Base-by-base conservation (phyloP, 352 stramenopile genomes). In the Phytophthora macrochlamydospora region DNA sequence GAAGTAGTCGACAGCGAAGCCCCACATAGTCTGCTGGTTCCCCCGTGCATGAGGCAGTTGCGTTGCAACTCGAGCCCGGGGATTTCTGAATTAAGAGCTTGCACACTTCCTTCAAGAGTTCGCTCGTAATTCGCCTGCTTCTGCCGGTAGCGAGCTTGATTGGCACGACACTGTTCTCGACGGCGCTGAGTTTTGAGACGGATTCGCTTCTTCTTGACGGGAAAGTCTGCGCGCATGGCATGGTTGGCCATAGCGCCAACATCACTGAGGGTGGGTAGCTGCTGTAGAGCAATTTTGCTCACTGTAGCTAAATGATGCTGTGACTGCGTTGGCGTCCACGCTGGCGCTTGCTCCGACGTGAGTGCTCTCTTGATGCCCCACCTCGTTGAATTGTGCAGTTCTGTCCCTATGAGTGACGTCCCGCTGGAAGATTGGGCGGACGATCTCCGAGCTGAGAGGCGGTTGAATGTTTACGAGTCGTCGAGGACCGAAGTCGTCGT, bases 131-230 rank as follows among this genome's bases (percentile, higher is more conserved):
- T 46, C 11, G 48, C 30, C 24, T 65, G 62, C 32, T 58, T 58
- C 14, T 50, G 28, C 12, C 55, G 46, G 28, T 69, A 69, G 12
- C 54, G 54, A 33, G 55, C 55, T 31, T 64, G 54, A 13, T 59
- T 63, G 14, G 53, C n/a, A 8, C 61, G 61, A 18, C 61, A 62
- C 31, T 63, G 61, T 6, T 68, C 61, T 5, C 61, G 61, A 48
- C 61, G 61, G 44, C 53, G 53, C 37, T 31, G 28, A 8, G n/a
- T 54, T 18, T 44, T 57, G 33, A 60, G 40, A 29, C 51, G 40
- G 7, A 3, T 32, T 45, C 28, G 33, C 14, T 9, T 35, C 35
- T 2, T 30, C 33, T 14, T 33, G 33, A 18, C 3, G 24, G 33
- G 37, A 28, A 45, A 45, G 4, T 3, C 38, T 14, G 11, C 8